Percentiles rank a stretch among this genome's conserved stretches.
phyloP scores from a whole-genome alignment of 2,329 filamentous ascomycete genomes.

The Colletotrichum euphorbiae region DNA sequence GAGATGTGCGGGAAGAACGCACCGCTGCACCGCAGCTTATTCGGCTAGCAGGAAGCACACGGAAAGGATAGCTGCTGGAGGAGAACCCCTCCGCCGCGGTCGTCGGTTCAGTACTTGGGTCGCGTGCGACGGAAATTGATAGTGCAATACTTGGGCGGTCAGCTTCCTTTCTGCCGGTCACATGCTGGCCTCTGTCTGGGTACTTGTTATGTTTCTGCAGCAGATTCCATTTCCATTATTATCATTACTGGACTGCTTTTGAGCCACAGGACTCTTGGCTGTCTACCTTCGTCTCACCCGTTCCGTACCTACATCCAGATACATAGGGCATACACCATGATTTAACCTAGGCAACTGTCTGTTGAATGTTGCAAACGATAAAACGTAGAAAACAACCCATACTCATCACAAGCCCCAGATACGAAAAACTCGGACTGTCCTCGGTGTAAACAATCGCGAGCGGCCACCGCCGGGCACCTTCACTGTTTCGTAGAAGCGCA shows the following conservation, averaged over 20 bases:
- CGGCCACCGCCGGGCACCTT: constrained; percentile 23
- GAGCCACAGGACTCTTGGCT: too few species aligned
- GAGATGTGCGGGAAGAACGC: constrained; percentile 23
- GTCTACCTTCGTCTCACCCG: too few species aligned
- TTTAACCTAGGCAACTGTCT: too few species aligned
- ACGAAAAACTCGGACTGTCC: neutral
- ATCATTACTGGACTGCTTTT: too few species aligned
- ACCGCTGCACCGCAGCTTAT: constrained; percentile 21
- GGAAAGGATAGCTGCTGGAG: constrained; percentile 13
- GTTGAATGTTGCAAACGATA: too few species aligned
- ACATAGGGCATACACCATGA: too few species aligned
- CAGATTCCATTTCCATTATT: too few species aligned
- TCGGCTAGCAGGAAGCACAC: constrained; percentile 30
- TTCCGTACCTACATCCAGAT: too few species aligned
- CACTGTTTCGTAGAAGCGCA: neutral
- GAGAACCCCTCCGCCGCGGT: constrained; percentile 27
- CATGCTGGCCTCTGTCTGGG: neutral
- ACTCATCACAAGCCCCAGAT: neutral
- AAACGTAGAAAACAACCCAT: neutral
- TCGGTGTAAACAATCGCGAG: constrained; percentile 21
- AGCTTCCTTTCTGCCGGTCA: constrained; percentile 35
- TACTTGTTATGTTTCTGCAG: too few species aligned
- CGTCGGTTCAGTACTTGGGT: constrained; percentile 16
- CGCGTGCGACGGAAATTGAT: constrained; percentile 30
- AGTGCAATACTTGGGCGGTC: constrained; percentile 20